phyloP scores from a whole-genome alignment of 176 grass and related monocot genomes.

The barley (Hordeum vulgare) region DNA sequence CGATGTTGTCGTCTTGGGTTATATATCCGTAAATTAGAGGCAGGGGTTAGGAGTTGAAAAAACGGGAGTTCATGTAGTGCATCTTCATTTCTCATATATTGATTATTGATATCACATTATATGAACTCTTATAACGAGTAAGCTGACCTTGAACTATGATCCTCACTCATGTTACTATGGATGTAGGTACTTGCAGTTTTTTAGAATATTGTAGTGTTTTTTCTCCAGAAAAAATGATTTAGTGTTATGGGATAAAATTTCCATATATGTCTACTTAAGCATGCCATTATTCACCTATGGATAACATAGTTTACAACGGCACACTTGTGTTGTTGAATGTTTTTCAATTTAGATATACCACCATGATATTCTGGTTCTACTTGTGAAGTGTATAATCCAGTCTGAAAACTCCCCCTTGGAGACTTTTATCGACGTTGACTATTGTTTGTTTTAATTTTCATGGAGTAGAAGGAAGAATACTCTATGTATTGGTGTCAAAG shows the following conservation, averaged over 20 bases:
- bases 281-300: not conserved
- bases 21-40: not conserved
- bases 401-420: not conserved
- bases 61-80: not conserved
- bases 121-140: not conserved
- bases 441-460: not conserved
- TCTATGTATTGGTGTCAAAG: not conserved
- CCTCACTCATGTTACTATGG: not conserved
- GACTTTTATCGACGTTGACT: not conserved
- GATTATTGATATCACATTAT: not conserved
- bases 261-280: not conserved
- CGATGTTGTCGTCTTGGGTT: not conserved
- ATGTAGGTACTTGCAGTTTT: not conserved
- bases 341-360: not conserved
- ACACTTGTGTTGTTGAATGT: not conserved
- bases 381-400: not conserved
- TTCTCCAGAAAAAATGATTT: not conserved
- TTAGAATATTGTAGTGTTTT: not conserved
- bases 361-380: not conserved
- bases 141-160: not conserved
- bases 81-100: not conserved
- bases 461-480: not conserved
- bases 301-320: not conserved
- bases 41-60: not conserved
- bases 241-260: not conserved